Evolutionary conservation across 345 rosid genomes (phyloP), one percentile per base, ranked within the genome.

Genomic region (Moricandia moricandioides): DNA sequence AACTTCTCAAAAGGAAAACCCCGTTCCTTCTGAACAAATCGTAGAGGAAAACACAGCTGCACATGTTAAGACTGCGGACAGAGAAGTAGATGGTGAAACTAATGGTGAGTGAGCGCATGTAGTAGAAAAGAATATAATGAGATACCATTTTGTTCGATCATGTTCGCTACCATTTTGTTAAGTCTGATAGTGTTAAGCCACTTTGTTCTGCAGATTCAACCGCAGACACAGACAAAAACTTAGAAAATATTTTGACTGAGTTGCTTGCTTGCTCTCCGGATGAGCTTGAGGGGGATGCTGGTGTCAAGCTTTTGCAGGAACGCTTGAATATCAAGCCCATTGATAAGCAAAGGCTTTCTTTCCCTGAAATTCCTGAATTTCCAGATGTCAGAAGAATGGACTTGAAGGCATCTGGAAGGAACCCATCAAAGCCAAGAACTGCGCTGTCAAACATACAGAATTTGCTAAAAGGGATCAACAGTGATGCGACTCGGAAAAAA

Each of bases 251-350:
- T 79, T 61, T 90, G 74, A 87, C 80, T 71, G 83, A 84, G 60
- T 69, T 92, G 80, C 88, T 92, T 69, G 65, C 88, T 34, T 31
- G 43, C 65, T 77, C 59, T 70, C 77, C 18, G 63, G 89, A 82
- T 79, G 88, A 85, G 49, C 86, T 86, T 30, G 91, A 82, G 70
- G 90, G 86, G 69, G 94, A 85, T 76, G 86, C 81, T 27, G 84
- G 86, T 4, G 33, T 84, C 62, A 81, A 40, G 73, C 83, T 89
- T 69, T 77, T 92, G 62, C 84, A 83, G 72, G 87, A 87, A 62
- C 78, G 24, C 24, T 83, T 95, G 84, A 86, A 87, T 79, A 82
- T 92, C 62, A 84, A 87, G 80, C 80, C 93, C 65, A 64, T 84
- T 78, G 71, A 72, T 67, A 33, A 83, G 17, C 81, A 84, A 69